Conservation (phyloP, 2,329 filamentous ascomycete species). For the Dactylonectria estremocensis region DNA sequence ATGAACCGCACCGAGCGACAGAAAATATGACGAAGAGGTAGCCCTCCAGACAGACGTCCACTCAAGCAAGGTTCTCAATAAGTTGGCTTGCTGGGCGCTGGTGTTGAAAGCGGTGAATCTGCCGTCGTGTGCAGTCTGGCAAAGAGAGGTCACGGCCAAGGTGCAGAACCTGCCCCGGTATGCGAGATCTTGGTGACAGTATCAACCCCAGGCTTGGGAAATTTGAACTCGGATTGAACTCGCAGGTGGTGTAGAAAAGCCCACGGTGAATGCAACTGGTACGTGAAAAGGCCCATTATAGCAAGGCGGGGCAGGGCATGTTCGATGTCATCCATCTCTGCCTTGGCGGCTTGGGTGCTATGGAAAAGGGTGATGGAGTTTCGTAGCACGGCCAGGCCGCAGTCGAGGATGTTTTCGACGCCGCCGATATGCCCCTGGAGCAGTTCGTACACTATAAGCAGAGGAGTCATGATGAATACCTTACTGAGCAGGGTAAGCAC, state of each 20-base stretch:
- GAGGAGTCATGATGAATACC: not conserved
- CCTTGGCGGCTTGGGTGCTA: not conserved
- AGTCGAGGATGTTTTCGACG: not conserved
- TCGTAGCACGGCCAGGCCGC: not conserved
- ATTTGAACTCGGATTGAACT: conserved; percentile 7
- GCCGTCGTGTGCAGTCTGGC: no score
- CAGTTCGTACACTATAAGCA: conserved; percentile 4
- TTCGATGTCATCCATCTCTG: not conserved
- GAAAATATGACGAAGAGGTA: no score
- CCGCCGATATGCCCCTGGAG: not conserved
- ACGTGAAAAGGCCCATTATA: conserved; percentile 4
- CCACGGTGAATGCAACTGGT: conserved; percentile 1
- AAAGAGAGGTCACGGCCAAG: no score
- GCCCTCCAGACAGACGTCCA: no score
- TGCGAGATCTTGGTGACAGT: no score
- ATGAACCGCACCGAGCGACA: no score
- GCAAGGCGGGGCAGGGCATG: conserved; percentile 1
- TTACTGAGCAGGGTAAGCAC: not conserved
- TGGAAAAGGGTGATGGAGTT: conserved; percentile 8
- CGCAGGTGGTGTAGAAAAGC: conserved; percentile 1
- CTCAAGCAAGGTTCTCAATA: no score
- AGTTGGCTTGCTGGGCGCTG: no score
- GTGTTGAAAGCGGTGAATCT: no score
- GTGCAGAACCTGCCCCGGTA: no score
- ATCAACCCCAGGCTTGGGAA: conserved; percentile 2